Evolutionary conservation across 805 yeast genomes (phyloP).

Genomic region (Spathaspora girioi): DNA sequence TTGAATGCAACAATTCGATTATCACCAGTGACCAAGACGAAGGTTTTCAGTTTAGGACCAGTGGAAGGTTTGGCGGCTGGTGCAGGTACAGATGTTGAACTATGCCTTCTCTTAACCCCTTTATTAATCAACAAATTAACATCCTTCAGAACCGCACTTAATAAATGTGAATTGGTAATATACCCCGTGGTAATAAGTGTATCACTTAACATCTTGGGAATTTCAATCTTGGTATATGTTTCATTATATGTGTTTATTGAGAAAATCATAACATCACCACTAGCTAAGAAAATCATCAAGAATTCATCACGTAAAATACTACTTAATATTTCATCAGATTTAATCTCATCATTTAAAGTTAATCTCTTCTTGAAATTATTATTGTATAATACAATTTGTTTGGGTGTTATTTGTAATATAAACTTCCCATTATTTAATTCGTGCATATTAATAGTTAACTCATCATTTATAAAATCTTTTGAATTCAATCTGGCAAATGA

Average conservation of each 20-base stretch:
- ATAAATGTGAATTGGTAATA: constrained; percentile 44
- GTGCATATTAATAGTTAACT: constrained; percentile 64
- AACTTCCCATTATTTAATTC: constrained; percentile 52
- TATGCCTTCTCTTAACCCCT: constrained; percentile 29
- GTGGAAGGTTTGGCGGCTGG: background rate
- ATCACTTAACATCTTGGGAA: constrained; percentile 39
- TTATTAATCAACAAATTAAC: constrained; percentile 20
- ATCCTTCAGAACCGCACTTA: constrained; percentile 29
- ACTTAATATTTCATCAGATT: constrained; percentile 56
- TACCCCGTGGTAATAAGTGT: constrained; percentile 69
- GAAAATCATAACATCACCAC: constrained; percentile 66
- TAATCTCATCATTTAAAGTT: constrained; percentile 22
- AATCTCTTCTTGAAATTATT: constrained; percentile 53
- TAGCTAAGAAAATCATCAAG: constrained; percentile 58
- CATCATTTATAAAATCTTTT: constrained; percentile 59
- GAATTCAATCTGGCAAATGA: constrained; percentile 60
- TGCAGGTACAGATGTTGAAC: constrained; percentile 8
- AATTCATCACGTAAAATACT: constrained; percentile 62
- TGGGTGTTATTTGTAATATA: constrained; percentile 72
- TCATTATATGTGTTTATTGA: constrained; percentile 38
- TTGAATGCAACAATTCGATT: constrained; percentile 66
- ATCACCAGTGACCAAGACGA: constrained; percentile 72
- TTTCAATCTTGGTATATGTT: constrained; percentile 28
- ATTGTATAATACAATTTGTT: constrained; percentile 58
- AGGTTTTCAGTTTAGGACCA: constrained; percentile 38